Conservation (phyloP, 75 land plant genomes). For the Azolla pinnata region DNA sequence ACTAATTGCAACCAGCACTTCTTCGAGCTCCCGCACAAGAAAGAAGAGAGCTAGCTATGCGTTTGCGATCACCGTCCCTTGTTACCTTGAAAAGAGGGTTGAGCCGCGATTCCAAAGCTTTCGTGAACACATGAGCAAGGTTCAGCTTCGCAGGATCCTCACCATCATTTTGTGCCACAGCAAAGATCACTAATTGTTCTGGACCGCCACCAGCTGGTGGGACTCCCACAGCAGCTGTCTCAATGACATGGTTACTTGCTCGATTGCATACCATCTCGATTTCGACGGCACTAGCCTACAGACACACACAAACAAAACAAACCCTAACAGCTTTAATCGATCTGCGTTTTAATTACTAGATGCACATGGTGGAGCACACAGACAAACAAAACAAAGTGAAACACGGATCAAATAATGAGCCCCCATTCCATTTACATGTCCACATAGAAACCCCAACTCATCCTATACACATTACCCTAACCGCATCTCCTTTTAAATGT, state of each 20-base stretch:
- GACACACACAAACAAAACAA: not conserved
- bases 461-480: no score
- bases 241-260: slow-evolving; percentile 59
- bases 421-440: no score
- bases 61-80: not conserved
- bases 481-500: no score
- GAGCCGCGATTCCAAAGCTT: slow-evolving; percentile 43
- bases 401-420: no score
- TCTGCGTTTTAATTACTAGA: not conserved
- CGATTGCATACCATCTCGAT: slow-evolving; percentile 80
- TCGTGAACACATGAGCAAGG: slow-evolving; percentile 40
- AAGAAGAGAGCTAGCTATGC: not conserved
- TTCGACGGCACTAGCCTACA: slow-evolving; percentile 83
- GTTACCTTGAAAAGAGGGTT: slow-evolving; percentile 84
- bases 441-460: no score
- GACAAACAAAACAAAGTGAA: no score
- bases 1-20: not conserved
- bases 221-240: slow-evolving; percentile 78
- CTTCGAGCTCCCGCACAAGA: not conserved
- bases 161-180: slow-evolving; percentile 33
- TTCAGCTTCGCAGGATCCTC: slow-evolving; percentile 9
- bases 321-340: no score
- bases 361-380: no score
- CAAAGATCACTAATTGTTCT: slow-evolving; percentile 58
- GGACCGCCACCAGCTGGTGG: slow-evolving; percentile 53